Base-by-base conservation (phyloP, 345 rosid species). In the Salix purpurea region DNA sequence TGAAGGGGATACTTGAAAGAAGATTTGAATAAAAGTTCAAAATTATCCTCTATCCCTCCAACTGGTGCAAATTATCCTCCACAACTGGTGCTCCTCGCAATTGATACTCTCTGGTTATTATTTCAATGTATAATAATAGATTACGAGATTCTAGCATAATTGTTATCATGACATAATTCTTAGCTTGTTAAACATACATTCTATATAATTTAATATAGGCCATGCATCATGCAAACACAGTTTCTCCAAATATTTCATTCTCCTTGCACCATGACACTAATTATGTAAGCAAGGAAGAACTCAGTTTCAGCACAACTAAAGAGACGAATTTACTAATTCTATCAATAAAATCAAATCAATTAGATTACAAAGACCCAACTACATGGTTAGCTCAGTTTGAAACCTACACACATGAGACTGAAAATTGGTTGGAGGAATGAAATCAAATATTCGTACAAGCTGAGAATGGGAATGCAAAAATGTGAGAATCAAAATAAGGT, bases 341-440 rank as follows among this genome's bases (percentile, higher is more conserved):
- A n/a, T 16, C 50, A 37, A 24, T 58, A 18, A 56, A n/a, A 56
- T 58, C 13, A 37, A 72, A 61, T 52, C 23, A 74, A 74, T 58
- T 58, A 39, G 52, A 74, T 44, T 74, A 44, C 60, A 64, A 18
- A 3, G 62, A 32, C 40, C 28, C 42, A 21, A 65, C 77, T 21
- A 65, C 48, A 40, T 40, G 44, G 3, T 9, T 32, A 14, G 70
- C 62, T 65, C 70, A 64, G 24, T 48, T 10, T 30, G 46, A 65
- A 65, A 52, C 32, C 70, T 74, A 21, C 67, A 58, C n/a, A 10
- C 44, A n/a, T 30, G 10, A 39, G 46, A 56, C 48, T 28, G 21
- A 62, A 65, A 34, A 65, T 36, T 65, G 70, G 8, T 46, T 65
- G 34, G 23, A 46, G 66, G 62, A 74, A 65, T 32, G 58, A 74